These are phyloP conservation scores for Aureobasidium sp. DNA, from an alignment of 2,329 filamentous ascomycete species.

Conservation along the genomic window DNA sequence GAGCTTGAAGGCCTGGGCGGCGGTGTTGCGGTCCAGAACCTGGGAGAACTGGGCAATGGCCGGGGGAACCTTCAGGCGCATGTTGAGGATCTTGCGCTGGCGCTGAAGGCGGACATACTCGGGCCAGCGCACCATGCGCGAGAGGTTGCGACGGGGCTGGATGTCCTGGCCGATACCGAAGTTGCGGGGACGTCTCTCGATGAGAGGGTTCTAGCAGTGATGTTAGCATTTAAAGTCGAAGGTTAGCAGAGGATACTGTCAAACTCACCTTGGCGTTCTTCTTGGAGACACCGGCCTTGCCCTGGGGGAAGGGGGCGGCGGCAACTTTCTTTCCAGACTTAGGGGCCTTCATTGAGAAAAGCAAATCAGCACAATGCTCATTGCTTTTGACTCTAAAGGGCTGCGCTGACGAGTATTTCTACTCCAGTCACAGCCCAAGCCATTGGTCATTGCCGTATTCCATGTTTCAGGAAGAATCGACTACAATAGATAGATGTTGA, in stretches of 20 bases:
- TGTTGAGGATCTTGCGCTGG: slow-evolving; percentile 90
- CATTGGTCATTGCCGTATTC: slow-evolving; percentile 23
- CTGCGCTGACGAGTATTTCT: slow-evolving; percentile 44
- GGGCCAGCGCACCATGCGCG: slow-evolving; percentile 99
- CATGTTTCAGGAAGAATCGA: background rate
- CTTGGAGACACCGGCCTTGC: slow-evolving; percentile 79
- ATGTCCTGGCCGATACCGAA: slow-evolving; percentile 98
- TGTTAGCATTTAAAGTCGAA: slow-evolving; percentile 5
- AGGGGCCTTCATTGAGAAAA: slow-evolving; percentile 99
- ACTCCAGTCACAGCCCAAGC: slow-evolving; percentile 46
- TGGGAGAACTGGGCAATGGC: slow-evolving; percentile 96
- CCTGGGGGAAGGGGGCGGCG: slow-evolving; percentile 89
- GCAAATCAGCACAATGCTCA: slow-evolving; percentile 86
- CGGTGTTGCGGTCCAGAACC: slow-evolving; percentile 93
- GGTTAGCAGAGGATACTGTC: background rate
- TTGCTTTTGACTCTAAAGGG: slow-evolving; percentile 85
- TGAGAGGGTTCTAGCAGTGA: slow-evolving; percentile 76
- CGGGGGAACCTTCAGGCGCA: slow-evolving; percentile 97
- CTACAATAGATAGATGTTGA: slow-evolving; percentile 13
- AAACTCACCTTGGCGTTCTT: slow-evolving; percentile 88
- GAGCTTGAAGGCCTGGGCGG: slow-evolving; percentile 96
- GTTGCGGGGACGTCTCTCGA: slow-evolving; percentile 97
- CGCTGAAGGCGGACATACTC: slow-evolving; percentile 98
- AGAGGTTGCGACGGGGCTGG: slow-evolving; percentile 91
- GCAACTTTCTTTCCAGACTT: slow-evolving; percentile 97